These are phyloP conservation scores for Fusarium pininemorale DNA, from an alignment of 2,329 filamentous ascomycete genomes.

Conservation along the genomic window DNA sequence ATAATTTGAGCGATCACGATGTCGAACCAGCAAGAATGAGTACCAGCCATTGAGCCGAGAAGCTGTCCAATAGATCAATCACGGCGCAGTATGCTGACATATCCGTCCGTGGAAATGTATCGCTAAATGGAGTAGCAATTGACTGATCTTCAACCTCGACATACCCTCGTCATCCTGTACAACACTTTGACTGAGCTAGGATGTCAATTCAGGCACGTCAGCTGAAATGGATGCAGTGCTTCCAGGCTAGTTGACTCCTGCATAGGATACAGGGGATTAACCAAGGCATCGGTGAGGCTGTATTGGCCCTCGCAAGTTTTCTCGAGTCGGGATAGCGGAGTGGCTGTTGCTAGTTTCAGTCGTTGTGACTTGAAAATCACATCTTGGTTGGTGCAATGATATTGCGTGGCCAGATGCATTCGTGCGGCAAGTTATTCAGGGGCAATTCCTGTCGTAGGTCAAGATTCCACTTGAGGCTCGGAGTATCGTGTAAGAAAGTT, in stretches of 20 bases:
- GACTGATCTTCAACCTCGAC: neutral
- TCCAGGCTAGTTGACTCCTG: constrained; percentile 26
- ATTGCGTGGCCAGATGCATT: constrained; percentile 13
- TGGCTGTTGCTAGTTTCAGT: constrained; percentile 33
- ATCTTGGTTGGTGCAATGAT: constrained; percentile 13
- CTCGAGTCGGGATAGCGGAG: constrained; percentile 29
- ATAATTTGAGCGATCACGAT: neutral
- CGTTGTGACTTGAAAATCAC: constrained; percentile 3
- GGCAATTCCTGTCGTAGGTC: constrained; percentile 19
- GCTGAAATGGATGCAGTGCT: constrained; percentile 26
- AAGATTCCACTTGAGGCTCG: constrained; percentile 9
- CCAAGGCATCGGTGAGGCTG: constrained; percentile 22
- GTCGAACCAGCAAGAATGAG: no score
- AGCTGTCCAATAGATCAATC: neutral
- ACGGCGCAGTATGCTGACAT: neutral
- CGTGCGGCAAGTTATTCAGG: constrained; percentile 20
- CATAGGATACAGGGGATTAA: constrained; percentile 15
- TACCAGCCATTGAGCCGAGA: no score
- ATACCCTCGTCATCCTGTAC: constrained; percentile 28
- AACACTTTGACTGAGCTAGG: constrained; percentile 22
- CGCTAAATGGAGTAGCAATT: neutral
- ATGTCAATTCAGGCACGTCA: constrained; percentile 31
- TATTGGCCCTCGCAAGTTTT: constrained; percentile 1
- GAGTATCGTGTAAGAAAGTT: constrained; percentile 6
- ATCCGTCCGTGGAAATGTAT: neutral